Percentiles rank a stretch among this genome's conserved stretches.
phyloP scores from a whole-genome alignment of 495 filamentous ascomycete genomes.

The Aspergillus campestris region DNA sequence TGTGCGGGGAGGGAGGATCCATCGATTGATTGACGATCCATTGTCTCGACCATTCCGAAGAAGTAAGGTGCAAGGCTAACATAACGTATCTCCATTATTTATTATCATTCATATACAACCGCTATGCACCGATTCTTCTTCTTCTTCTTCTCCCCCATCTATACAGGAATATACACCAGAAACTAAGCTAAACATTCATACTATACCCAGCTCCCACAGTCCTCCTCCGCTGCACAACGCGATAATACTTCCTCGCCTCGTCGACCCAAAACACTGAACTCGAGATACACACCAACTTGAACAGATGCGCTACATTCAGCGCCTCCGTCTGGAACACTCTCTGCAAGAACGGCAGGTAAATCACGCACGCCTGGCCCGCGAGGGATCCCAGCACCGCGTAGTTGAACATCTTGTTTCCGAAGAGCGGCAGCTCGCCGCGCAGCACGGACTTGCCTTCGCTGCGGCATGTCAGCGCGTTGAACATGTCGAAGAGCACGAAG shows the following conservation, averaged over 20 bases:
- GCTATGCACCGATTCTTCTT: no score
- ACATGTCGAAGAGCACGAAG: constrained; percentile 99
- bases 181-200: constrained; percentile 33
- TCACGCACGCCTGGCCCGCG: constrained; percentile 76
- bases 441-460: constrained; percentile 85
- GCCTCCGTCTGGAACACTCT: constrained; percentile 93
- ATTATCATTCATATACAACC: no score
- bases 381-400: constrained; percentile 81
- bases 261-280: constrained; percentile 93
- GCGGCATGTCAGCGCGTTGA: constrained; percentile 89
- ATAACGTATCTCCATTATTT: no score
- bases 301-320: constrained; percentile 60
- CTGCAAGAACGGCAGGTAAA: constrained; percentile 90
- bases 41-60: no score
- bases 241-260: constrained; percentile 71
- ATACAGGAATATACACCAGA: constrained; percentile 4
- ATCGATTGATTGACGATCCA: no score
- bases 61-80: no score
- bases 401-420: constrained; percentile 90
- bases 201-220: constrained; percentile 36
- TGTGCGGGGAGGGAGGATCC: no score
- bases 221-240: constrained; percentile 23
- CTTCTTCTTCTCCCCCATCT: background rate
- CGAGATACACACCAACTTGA: constrained; percentile 61
- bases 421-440: constrained; percentile 71